Percentiles rank a stretch among this genome's conserved stretches.
Conservation (phyloP, 495 filamentous ascomycete species). For the Aspergillus sparsus region DNA sequence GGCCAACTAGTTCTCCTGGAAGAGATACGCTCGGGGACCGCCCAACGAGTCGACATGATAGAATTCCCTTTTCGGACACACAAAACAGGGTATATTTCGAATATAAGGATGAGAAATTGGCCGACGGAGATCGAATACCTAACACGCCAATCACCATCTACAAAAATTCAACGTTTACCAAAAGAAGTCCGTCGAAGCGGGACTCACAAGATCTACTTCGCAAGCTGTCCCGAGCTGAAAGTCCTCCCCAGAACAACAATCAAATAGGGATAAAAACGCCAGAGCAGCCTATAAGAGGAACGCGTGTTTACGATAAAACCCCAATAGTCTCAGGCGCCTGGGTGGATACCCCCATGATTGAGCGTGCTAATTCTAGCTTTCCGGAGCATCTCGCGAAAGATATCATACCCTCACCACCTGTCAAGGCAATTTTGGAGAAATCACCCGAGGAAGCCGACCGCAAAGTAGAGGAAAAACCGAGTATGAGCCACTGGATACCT, state of each 20-base stretch:
- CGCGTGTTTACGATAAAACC: conserved; percentile 46
- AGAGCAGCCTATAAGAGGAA: conserved; percentile 44
- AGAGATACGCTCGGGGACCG: conserved; percentile 28
- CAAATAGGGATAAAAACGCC: conserved; percentile 23
- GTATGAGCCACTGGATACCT: neutral
- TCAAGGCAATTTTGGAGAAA: conserved; percentile 1
- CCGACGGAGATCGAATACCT: conserved; percentile 43
- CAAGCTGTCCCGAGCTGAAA: conserved; percentile 62
- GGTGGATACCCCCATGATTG: conserved; percentile 55
- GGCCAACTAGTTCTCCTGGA: conserved; percentile 11
- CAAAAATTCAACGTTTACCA: conserved; percentile 39
- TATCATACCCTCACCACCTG: conserved; percentile 22
- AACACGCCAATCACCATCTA: conserved; percentile 59
- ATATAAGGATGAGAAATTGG: conserved; percentile 29
- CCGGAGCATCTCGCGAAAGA: conserved; percentile 36
- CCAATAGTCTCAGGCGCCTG: conserved; percentile 53
- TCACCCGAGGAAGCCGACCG: conserved; percentile 1
- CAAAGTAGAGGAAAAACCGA: neutral
- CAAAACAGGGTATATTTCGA: conserved; percentile 27
- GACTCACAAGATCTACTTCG: conserved; percentile 69
- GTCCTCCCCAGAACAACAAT: conserved; percentile 36
- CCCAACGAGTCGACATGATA: conserved; percentile 22
- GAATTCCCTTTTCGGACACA: conserved; percentile 22
- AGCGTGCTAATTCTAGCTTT: conserved; percentile 30
- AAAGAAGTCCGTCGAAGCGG: conserved; percentile 41